Evolutionary conservation across 768 basidiomycete species (phyloP), one percentile per base, ranked within the genome.

Genomic region (Mycena rebaudengoi): DNA sequence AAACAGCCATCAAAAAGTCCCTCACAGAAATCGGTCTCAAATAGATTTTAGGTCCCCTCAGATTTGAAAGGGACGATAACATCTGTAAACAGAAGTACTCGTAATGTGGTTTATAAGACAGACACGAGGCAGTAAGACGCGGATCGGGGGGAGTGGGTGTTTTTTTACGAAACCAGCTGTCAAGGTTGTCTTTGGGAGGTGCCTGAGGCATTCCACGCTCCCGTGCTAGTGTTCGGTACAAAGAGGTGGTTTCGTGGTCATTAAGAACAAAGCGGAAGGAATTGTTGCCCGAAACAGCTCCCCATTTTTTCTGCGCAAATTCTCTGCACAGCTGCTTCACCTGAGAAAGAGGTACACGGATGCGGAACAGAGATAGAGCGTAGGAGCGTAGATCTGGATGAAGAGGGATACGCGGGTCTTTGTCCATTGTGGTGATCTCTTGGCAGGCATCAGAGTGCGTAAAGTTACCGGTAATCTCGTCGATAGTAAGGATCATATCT

Each of bases 81-180:
- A n/a, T n/a, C n/a, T n/a, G n/a, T n/a, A n/a, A n/a, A n/a, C n/a
- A n/a, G n/a, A n/a, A n/a, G n/a, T n/a, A n/a, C n/a, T n/a, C n/a
- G n/a, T n/a, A n/a, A n/a, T n/a, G n/a, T 3, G 73, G 60, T 33
- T 70, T 66, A 58, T 75, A 76, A 52, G 66, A 56, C 18, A 75
- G 35, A 39, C 69, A 68, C 1, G 72, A 67, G 30, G 64, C 58
- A 18, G 70, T 44, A 33, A 74, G 53, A 5, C 67, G 43, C 8
- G 64, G 55, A 32, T 60, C 59, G 10, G 73, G 73, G 10, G 70
- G 71, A 20, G 35, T 45, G 23, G 72, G 55, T 10, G 66, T 54
- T 1, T 67, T 62, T 14, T 48, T 4, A 21, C 60, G 51, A 46
- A 74, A 72, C 74, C 74, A 75, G 16, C 41, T 39, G 39, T 75